Conservation (phyloP, 495 filamentous ascomycete genomes). For the Penicillium arizonense region DNA sequence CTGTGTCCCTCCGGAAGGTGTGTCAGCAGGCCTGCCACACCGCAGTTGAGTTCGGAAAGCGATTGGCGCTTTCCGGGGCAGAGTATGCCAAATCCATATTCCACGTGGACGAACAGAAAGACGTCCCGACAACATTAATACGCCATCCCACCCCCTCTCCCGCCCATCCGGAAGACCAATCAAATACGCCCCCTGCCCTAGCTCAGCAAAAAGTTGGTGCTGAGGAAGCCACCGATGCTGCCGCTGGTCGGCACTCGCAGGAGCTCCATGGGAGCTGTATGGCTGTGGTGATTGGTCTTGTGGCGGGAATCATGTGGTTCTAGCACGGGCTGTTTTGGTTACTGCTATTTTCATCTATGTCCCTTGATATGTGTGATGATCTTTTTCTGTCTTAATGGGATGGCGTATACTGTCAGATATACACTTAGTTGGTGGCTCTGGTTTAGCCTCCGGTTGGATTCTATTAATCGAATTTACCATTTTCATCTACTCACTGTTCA, state of each 20-base stretch:
- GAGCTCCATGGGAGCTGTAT: constrained; percentile 40
- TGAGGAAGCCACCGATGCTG: constrained; percentile 28
- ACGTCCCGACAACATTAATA: neutral
- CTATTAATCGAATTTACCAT: constrained; percentile 16
- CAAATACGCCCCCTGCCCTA: neutral
- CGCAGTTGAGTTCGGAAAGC: constrained; percentile 13
- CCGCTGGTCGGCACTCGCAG: constrained; percentile 23
- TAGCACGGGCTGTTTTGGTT: constrained; percentile 7
- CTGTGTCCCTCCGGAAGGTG: constrained; percentile 9
- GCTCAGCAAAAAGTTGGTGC: constrained; percentile 4
- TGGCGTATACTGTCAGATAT: constrained; percentile 9
- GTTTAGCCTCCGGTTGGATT: constrained; percentile 24
- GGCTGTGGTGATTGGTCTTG: constrained; percentile 42
- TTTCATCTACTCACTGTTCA: neutral
- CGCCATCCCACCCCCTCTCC: neutral
- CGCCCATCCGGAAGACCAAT: neutral
- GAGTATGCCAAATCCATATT: constrained; percentile 7
- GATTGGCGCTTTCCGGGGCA: constrained; percentile 2
- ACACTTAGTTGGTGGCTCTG: constrained; percentile 23
- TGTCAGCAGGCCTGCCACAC: constrained; percentile 39
- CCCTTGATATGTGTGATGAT: constrained; percentile 23
- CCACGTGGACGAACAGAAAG: neutral
- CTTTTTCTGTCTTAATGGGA: constrained; percentile 12
- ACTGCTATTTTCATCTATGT: constrained; percentile 6
- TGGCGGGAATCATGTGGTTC: constrained; percentile 45